Percentiles rank a stretch among this genome's conserved stretches.
phyloP scores from a whole-genome alignment of 768 basidiomycete species.

The Lactifluus hygrophoroides region DNA sequence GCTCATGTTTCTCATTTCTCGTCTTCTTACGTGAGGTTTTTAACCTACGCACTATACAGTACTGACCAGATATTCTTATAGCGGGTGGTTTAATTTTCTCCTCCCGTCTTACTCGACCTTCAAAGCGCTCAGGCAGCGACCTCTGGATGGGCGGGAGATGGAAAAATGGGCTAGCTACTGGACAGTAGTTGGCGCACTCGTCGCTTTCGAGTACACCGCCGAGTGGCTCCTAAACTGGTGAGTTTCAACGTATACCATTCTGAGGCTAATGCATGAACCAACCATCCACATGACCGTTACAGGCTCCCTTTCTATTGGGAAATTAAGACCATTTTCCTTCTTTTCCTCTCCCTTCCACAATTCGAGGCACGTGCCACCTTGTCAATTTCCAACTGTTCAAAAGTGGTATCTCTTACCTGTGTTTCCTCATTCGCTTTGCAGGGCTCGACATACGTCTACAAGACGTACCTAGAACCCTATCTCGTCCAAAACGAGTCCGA shows the following conservation, averaged over 20 bases:
- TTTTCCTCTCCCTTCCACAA: slow-evolving; percentile 63
- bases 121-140: slow-evolving; percentile 53
- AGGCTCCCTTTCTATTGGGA: slow-evolving; percentile 80
- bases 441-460: slow-evolving; percentile 64
- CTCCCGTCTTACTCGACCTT: slow-evolving; percentile 57
- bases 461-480: slow-evolving; percentile 52
- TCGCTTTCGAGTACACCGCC: slow-evolving; percentile 53
- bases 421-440: slow-evolving; percentile 27
- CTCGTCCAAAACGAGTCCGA: slow-evolving; percentile 48
- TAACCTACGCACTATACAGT: neutral
- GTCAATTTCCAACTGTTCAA: neutral
- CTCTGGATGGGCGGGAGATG: slow-evolving; percentile 42
- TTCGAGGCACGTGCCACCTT: slow-evolving; percentile 40
- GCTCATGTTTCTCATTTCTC: slow-evolving; percentile 43
- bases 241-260: slow-evolving; percentile 19
- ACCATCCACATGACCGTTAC: slow-evolving; percentile 16
- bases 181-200: slow-evolving; percentile 49
- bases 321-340: slow-evolving; percentile 53
- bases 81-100: slow-evolving; percentile 65
- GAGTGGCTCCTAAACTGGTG: slow-evolving; percentile 64
- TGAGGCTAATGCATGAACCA: neutral
- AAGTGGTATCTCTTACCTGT: neutral
- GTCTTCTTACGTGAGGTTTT: slow-evolving; percentile 36
- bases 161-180: slow-evolving; percentile 56
- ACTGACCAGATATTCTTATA: slow-evolving; percentile 24